These are phyloP conservation scores for Aureobasidium sp. DNA, from an alignment of 2,329 filamentous ascomycete species.

Conservation along the genomic window DNA sequence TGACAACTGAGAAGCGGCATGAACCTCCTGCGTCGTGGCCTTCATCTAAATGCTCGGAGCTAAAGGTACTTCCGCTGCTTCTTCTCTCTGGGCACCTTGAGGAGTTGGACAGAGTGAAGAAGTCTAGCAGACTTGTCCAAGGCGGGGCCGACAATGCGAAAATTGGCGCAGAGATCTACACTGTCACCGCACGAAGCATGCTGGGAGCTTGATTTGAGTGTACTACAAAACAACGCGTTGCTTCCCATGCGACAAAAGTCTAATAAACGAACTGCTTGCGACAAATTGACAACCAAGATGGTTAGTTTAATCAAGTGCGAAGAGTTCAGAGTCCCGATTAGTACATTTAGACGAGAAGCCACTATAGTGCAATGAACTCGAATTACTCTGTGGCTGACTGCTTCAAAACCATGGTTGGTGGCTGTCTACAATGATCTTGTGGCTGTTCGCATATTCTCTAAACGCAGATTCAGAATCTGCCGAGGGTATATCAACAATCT, in stretches of 20 bases:
- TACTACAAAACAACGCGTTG: background rate
- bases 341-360: background rate
- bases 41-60: background rate
- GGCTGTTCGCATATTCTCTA: background rate
- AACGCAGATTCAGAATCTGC: background rate
- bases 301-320: background rate
- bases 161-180: background rate
- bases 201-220: background rate
- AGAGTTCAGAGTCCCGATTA: background rate
- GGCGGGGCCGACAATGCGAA: background rate
- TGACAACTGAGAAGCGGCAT: background rate
- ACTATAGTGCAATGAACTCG: background rate
- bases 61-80: background rate
- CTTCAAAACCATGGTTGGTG: background rate
- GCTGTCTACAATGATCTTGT: constrained; percentile 11
- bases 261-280: background rate
- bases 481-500: background rate
- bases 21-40: background rate
- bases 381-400: background rate
- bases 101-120: background rate
- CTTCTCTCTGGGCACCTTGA: background rate
- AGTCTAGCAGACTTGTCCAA: background rate
- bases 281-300: background rate
- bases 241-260: background rate
- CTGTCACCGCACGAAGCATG: background rate